phyloP scores from a whole-genome alignment of 208 protist genomes.

The Endotrypanum monterogeii region DNA sequence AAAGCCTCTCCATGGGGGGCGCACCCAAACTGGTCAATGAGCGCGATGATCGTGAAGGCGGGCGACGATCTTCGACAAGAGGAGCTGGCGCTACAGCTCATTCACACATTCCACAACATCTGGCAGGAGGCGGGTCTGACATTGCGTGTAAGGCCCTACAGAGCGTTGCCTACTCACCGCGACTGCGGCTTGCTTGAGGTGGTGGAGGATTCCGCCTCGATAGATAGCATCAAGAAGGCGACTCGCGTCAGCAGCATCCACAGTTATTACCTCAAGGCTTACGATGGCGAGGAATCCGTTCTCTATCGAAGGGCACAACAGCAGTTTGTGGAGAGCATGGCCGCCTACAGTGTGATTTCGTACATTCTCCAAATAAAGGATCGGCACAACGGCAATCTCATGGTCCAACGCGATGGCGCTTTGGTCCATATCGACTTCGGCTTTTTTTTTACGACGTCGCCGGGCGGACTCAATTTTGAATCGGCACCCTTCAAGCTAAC shows the following conservation, averaged over 20 bases:
- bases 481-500: slow-evolving; percentile 94
- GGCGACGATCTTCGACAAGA: slow-evolving; percentile 94
- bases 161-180: slow-evolving; percentile 67
- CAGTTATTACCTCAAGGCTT: slow-evolving; percentile 83
- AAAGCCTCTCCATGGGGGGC: slow-evolving; percentile 70
- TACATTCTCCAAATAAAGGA: slow-evolving; percentile 97
- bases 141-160: slow-evolving; percentile 76
- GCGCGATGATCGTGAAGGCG: slow-evolving; percentile 90
- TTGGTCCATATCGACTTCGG: slow-evolving; percentile 98
- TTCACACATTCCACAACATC: slow-evolving; percentile 81
- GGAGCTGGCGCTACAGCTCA: slow-evolving; percentile 93
- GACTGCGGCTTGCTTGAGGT: slow-evolving; percentile 91
- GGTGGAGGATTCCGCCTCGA: slow-evolving; percentile 83
- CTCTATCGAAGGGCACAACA: slow-evolving; percentile 69
- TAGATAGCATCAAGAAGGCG: slow-evolving; percentile 93
- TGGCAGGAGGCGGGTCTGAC: slow-evolving; percentile 89
- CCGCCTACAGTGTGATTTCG: slow-evolving; percentile 94
- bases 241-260: slow-evolving; percentile 60
- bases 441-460: slow-evolving; percentile 96
- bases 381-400: slow-evolving; percentile 96
- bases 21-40: slow-evolving; percentile 87
- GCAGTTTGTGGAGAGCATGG: slow-evolving; percentile 95
- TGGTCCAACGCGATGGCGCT: slow-evolving; percentile 89
- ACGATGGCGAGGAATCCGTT: slow-evolving; percentile 56
- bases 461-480: slow-evolving; percentile 95